These are phyloP conservation scores for Arabis alpina DNA, from an alignment of 345 rosid species.

Conservation along the genomic window DNA sequence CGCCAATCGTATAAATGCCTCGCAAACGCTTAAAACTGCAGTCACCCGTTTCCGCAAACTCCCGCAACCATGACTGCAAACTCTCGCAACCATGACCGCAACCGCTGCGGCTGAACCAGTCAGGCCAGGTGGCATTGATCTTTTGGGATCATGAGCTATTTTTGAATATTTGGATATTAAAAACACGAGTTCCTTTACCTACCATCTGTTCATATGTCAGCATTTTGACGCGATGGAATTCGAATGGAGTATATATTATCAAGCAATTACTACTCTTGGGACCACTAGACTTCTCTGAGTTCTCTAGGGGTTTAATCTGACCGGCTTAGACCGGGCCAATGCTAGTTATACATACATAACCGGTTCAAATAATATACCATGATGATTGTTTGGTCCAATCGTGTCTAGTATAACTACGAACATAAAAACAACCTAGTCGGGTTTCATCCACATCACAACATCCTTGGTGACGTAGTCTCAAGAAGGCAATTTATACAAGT, in stretches of 20 bases:
- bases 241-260: conserved; percentile 5
- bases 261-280: conserved; percentile 27
- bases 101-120: too few relatives aligned
- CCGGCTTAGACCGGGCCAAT: not conserved
- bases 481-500: too few relatives aligned
- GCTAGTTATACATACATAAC: not conserved
- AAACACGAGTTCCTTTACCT: conserved; percentile 27
- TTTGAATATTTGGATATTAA: conserved; percentile 14
- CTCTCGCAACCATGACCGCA: too few relatives aligned
- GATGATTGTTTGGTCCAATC: not conserved
- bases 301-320: conserved; percentile 1
- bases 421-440: too few relatives aligned
- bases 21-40: too few relatives aligned
- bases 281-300: conserved; percentile 17
- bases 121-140: conserved; percentile 28
- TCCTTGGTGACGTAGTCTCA: too few relatives aligned
- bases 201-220: conserved; percentile 21
- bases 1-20: too few relatives aligned
- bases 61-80: too few relatives aligned
- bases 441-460: too few relatives aligned
- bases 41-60: too few relatives aligned
- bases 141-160: conserved; percentile 16
- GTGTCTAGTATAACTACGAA: too few relatives aligned
- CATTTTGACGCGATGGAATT: conserved; percentile 1
- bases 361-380: not conserved